Evolutionary conservation across 805 yeast species (phyloP), one percentile per base, ranked within the genome.

Genomic region (Candida coquimbonensis): DNA sequence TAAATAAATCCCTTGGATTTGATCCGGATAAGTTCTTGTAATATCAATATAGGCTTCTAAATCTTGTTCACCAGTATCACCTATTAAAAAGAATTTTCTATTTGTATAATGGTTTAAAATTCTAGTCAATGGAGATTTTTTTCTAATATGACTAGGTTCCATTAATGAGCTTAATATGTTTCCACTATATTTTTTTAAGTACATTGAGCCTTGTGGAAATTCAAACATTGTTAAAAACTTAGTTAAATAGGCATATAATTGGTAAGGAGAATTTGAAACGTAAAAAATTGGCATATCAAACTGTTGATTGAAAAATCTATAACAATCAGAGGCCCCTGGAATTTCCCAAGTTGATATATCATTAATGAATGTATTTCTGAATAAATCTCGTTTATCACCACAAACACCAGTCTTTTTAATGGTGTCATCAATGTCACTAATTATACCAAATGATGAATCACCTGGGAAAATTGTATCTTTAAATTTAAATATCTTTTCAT

Each of bases 201-300:
- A 95, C 46, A 93, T 69, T 0, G 96, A 84, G 7, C 96, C 96
- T 1, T 60, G 55, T 0, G 99, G 99, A 38, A 87, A 75, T 6
- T 74, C 69, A 33, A 71, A 74, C 36, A 64, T 57, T 16, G 67
- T 64, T 55, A 88, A 70, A 55, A 79, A 88, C 38, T 79, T 77
- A 24, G 65, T 55, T 44, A 60, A 44, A 16, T 54, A 54, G 4
- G 54, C 39, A 61, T 73, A 89, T 24, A 93, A 66, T 63, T 93
- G 98, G 80, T 95, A 86, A 0, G 99, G 99, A 1, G 95, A 81
- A 65, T 95, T 93, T 8, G 97, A 90, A 3, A 95, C 98, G 61
- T 91, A 95, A 62, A 90, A 96, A 57, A 91, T 79, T n/a, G 79
- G 69, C 4, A 81, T 73, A 12, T 72, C 60, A 36, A 57, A 65